Evolutionary conservation across 2,329 filamentous ascomycete genomes (phyloP).

Genomic region (Scedosporium aurantiacum): DNA sequence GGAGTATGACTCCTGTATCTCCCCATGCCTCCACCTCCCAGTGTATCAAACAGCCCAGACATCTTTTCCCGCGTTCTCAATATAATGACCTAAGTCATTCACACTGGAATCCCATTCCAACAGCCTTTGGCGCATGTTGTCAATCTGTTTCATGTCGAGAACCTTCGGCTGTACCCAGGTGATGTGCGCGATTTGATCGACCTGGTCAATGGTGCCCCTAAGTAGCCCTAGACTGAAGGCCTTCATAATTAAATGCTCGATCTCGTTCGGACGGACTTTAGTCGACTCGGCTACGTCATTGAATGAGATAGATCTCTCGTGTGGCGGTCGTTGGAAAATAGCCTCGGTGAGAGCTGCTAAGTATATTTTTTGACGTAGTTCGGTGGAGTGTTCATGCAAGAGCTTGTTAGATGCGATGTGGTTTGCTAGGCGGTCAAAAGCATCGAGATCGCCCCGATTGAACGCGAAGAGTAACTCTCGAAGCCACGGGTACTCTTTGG

Average conservation of each 20-base stretch:
- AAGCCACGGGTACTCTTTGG: conserved; percentile 73
- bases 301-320: conserved; percentile 92
- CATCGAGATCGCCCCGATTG: conserved; percentile 84
- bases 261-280: conserved; percentile 81
- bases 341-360: conserved; percentile 92
- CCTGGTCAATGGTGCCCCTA: conserved; percentile 89
- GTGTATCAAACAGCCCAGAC: conserved; percentile 71
- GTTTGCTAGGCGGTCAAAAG: conserved; percentile 72
- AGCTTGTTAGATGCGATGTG: conserved; percentile 73
- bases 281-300: conserved; percentile 80
- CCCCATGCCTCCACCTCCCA: background rate
- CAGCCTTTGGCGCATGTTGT: conserved; percentile 76
- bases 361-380: conserved; percentile 95
- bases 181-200: conserved; percentile 85
- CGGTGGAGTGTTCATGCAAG: conserved; percentile 66
- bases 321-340: conserved; percentile 88
- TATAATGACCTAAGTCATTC: conserved; percentile 94
- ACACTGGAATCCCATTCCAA: conserved; percentile 95
- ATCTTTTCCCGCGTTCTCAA: conserved; percentile 85
- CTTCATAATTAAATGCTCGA: conserved; percentile 98
- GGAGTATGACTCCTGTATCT: background rate
- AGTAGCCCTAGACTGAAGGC: conserved; percentile 87
- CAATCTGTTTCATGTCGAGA: conserved; percentile 88
- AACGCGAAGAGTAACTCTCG: conserved; percentile 95
- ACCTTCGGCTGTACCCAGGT: conserved; percentile 99